phyloP scores from a whole-genome alignment of 371 early-diverging fungal genomes.

The Mortierella sp. region DNA sequence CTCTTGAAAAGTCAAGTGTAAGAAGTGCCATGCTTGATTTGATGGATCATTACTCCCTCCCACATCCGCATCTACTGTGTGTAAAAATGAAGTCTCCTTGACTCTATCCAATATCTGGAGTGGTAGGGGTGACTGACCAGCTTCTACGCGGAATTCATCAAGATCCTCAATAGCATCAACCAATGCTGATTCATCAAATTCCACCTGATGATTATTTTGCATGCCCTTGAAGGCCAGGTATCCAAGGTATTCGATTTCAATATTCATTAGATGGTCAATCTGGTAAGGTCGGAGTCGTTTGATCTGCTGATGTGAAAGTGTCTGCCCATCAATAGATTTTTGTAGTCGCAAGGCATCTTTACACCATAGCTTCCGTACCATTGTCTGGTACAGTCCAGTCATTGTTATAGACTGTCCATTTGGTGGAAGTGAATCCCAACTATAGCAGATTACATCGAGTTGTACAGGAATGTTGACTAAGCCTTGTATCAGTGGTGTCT shows the following conservation, averaged over 20 bases:
- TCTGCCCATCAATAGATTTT: neutral
- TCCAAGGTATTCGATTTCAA: neutral
- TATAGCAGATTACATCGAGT: conserved; percentile 26
- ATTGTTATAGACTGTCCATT: conserved; percentile 16
- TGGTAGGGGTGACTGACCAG: neutral
- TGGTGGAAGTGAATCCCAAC: conserved; percentile 21
- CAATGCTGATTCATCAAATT: neutral
- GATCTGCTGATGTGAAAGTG: neutral
- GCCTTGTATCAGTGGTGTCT: conserved; percentile 14
- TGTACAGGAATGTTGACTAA: conserved; percentile 33
- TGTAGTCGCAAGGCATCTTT: conserved; percentile 2
- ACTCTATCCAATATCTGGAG: too few relatives aligned
- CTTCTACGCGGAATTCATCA: neutral
- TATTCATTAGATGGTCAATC: neutral
- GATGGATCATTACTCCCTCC: too few relatives aligned
- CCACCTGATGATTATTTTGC: neutral
- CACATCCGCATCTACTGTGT: too few relatives aligned
- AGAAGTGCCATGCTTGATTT: too few relatives aligned
- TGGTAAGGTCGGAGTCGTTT: neutral
- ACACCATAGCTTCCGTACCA: conserved; percentile 20
- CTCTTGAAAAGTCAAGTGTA: neutral
- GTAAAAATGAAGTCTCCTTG: too few relatives aligned
- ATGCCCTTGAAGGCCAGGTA: neutral
- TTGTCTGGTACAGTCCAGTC: conserved; percentile 14
- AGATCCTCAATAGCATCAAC: neutral